Evolutionary conservation across 169 alveolate genomes (phyloP).

Genomic region (Eimeria necatrix): DNA sequence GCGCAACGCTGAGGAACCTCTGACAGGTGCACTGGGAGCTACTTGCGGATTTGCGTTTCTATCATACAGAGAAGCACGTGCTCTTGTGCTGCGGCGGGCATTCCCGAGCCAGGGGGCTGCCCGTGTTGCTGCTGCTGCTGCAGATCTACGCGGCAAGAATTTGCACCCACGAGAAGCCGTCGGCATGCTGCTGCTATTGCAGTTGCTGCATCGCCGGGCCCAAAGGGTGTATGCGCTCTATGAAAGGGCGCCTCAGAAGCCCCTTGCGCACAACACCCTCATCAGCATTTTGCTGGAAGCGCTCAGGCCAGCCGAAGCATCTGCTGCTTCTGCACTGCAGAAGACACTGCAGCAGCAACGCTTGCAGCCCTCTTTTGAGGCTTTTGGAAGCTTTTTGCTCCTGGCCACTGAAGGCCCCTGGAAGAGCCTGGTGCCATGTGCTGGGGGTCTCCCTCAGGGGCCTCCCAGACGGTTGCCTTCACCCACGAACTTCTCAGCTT

Average conservation of each 20-base stretch:
- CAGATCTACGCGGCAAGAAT: background rate
- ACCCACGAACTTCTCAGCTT: too few species aligned
- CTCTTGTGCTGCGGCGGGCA: background rate
- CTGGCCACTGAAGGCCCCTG: background rate
- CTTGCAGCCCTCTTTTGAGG: background rate
- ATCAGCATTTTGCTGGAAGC: background rate
- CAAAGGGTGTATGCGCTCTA: background rate
- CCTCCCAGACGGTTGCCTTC: background rate
- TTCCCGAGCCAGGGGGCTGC: background rate
- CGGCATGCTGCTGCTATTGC: constrained; percentile 18
- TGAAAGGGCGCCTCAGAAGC: constrained; percentile 25
- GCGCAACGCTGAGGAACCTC: background rate
- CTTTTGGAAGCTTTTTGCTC: background rate
- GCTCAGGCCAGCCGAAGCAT: background rate
- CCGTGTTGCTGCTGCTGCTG: constrained; percentile 33
- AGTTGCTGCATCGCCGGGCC: constrained; percentile 6
- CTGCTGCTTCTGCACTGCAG: constrained; percentile 9
- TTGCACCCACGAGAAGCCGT: background rate
- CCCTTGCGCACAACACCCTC: background rate
- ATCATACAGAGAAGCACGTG: background rate
- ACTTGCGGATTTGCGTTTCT: background rate
- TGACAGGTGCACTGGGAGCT: background rate
- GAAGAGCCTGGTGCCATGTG: background rate
- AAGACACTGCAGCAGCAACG: background rate
- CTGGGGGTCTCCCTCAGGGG: background rate